Conservation (phyloP, 306 rosid species). For the Oxytropis ochrocephala region DNA sequence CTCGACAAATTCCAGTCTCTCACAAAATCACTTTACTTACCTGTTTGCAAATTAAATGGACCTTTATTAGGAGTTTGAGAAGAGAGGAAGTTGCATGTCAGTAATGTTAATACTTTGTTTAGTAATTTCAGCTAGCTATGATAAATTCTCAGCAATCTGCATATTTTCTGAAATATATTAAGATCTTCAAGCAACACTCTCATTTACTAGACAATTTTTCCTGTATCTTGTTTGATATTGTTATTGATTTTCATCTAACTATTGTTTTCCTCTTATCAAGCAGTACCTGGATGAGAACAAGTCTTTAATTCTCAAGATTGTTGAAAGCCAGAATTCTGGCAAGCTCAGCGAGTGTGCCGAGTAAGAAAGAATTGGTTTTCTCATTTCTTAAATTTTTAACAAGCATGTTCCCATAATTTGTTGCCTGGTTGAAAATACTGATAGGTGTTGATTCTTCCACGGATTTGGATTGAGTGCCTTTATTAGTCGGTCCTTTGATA, state of each 20-base stretch:
- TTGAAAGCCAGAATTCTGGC: slow-evolving; percentile 95
- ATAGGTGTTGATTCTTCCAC: too few relatives aligned
- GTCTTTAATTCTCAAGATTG: slow-evolving; percentile 93
- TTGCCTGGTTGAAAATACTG: not conserved
- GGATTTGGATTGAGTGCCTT: too few relatives aligned
- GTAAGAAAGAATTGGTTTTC: slow-evolving; percentile 40
- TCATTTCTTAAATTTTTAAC: not conserved
- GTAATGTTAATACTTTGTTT: too few relatives aligned
- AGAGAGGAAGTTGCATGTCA: too few relatives aligned
- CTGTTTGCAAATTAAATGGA: too few relatives aligned
- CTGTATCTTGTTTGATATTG: not conserved
- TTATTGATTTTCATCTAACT: not conserved
- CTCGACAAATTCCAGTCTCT: too few relatives aligned
- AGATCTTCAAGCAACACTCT: too few relatives aligned
- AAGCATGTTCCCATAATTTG: not conserved
- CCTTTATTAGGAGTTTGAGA: not conserved
- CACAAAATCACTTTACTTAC: too few relatives aligned
- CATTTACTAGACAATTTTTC: not conserved
- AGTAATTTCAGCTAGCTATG: too few relatives aligned
- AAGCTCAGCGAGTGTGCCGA: slow-evolving; percentile 94
- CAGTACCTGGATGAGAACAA: slow-evolving; percentile 99
- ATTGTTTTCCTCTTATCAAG: slow-evolving; percentile 6
- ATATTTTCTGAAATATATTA: too few relatives aligned
- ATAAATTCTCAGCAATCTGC: too few relatives aligned
- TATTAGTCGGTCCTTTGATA: too few relatives aligned